Conservation (phyloP, 1,284 basidiomycete genomes). For the Ustilago curta region DNA sequence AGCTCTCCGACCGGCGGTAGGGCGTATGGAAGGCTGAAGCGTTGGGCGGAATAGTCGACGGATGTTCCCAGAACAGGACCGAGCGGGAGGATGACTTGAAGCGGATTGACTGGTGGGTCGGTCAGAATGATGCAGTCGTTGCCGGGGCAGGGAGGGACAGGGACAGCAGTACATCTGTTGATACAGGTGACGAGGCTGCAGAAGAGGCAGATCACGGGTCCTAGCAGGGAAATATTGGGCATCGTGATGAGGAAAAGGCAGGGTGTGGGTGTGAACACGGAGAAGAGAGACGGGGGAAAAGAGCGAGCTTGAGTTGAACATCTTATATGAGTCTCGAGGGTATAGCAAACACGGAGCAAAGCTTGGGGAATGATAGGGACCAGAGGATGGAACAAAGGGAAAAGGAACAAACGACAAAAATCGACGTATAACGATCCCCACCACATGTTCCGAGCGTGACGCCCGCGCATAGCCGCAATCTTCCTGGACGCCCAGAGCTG, state of each 20-base stretch:
- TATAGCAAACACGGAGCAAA: background rate
- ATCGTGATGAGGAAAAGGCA: background rate
- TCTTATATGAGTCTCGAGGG: background rate
- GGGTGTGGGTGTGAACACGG: background rate
- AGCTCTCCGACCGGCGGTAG: conserved; percentile 45
- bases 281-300: background rate
- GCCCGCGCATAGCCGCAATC: background rate
- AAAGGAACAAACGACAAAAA: conserved; percentile 9
- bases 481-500: background rate
- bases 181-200: conserved; percentile 32
- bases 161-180: conserved; percentile 13
- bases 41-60: conserved; percentile 18
- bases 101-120: background rate
- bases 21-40: conserved; percentile 57
- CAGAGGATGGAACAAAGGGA: conserved; percentile 23
- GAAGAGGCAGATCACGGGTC: conserved; percentile 21
- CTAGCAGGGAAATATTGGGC: conserved; percentile 14
- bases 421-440: conserved; percentile 36
- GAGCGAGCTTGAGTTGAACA: background rate
- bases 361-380: background rate
- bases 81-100: conserved; percentile 19
- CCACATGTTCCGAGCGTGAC: conserved; percentile 11
- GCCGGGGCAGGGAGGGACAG: conserved; percentile 5
- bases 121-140: conserved; percentile 4
- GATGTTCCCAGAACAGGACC: conserved; percentile 18